phyloP scores from a whole-genome alignment of 2,329 filamentous ascomycete species.

The Botrytis hyacinthi region DNA sequence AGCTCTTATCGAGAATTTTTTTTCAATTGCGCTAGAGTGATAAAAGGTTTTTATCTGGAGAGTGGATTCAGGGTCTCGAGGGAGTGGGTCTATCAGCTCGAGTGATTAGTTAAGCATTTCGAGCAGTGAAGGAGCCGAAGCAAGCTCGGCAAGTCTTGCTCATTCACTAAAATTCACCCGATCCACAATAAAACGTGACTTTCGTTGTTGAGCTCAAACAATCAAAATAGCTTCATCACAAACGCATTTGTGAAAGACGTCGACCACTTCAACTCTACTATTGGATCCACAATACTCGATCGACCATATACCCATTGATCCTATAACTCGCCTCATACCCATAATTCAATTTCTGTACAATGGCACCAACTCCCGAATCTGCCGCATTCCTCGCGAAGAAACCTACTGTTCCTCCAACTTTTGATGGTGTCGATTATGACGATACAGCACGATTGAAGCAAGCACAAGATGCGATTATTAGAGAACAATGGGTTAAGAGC shows the following conservation, averaged over 20 bases:
- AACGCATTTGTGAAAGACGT: background rate
- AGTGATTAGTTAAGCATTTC: conserved; percentile 2
- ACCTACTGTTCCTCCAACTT: conserved; percentile 76
- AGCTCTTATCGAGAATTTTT: conserved; percentile 37
- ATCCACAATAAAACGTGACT: conserved; percentile 22
- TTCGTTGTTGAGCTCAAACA: conserved; percentile 13
- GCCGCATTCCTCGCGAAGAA: conserved; percentile 79
- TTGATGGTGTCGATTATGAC: conserved; percentile 84
- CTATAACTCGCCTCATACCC: background rate
- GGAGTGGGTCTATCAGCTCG: background rate
- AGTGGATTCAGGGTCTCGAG: background rate
- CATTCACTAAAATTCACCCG: background rate
- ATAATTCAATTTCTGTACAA: conserved; percentile 18
- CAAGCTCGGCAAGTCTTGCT: background rate
- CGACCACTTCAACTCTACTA: background rate
- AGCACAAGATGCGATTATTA: conserved; percentile 76
- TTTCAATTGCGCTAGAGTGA: conserved; percentile 17
- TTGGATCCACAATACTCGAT: background rate
- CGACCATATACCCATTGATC: conserved; percentile 7
- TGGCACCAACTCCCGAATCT: conserved; percentile 82
- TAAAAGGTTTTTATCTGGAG: conserved; percentile 15
- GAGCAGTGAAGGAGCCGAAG: background rate
- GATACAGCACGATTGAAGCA: conserved; percentile 78
- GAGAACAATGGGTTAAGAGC: conserved; percentile 84
- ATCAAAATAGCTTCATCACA: conserved; percentile 10